Conservation (phyloP, 805 yeast species). For the Nakazawaea molendinolei region DNA sequence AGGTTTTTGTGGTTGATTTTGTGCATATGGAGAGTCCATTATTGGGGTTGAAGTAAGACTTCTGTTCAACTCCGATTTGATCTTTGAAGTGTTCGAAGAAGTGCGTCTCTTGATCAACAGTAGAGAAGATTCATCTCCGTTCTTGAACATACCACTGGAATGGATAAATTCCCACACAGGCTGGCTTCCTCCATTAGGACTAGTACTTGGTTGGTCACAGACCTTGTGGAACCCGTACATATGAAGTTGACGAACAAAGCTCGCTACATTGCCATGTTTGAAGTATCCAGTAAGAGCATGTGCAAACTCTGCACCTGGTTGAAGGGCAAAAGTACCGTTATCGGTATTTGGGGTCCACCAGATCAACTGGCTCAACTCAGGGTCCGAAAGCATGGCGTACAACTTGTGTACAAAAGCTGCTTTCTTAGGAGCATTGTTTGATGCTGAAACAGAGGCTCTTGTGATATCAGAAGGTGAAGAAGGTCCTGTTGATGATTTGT, state of each 20-base stretch:
- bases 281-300: constrained; percentile 63
- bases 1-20: too few species aligned
- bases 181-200: constrained; percentile 12
- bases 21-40: too few species aligned
- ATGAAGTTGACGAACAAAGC: constrained; percentile 89
- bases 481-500: too few species aligned
- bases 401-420: constrained; percentile 62
- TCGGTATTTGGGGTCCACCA: constrained; percentile 54
- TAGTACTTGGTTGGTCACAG: constrained; percentile 30
- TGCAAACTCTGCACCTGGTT: constrained; percentile 59
- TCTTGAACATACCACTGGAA: constrained; percentile 40
- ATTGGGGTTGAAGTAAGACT: constrained; percentile 5
- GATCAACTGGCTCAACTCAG: constrained; percentile 42
- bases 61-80: constrained; percentile 6
- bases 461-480: too few species aligned
- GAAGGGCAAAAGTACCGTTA: constrained; percentile 52
- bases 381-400: constrained; percentile 56
- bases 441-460: too few species aligned
- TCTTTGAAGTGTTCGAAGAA: constrained; percentile 24
- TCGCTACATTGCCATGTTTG: constrained; percentile 90
- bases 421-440: constrained; percentile 32
- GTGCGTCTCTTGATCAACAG: constrained; percentile 43
- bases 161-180: constrained; percentile 55
- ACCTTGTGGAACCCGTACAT: constrained; percentile 95
- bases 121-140: constrained; percentile 38